phyloP scores from a whole-genome alignment of 768 basidiomycete genomes.

The Leccinum broughii region DNA sequence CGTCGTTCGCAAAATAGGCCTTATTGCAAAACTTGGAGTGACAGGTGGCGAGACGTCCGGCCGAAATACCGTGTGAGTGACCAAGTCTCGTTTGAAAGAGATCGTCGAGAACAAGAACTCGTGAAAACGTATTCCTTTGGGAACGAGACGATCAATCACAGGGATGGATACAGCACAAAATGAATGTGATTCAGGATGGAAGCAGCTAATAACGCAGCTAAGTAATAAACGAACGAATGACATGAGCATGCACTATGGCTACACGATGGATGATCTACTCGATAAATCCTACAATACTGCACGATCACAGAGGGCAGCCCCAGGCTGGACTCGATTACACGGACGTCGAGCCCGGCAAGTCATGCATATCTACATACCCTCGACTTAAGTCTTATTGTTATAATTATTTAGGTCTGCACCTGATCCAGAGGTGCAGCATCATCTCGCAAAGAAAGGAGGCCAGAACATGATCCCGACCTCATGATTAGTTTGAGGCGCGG shows the following conservation, averaged over 20 bases:
- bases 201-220: not conserved
- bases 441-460: no score
- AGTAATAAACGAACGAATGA: not conserved
- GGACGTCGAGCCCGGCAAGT: conserved; percentile 8
- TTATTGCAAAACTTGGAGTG: not conserved
- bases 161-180: not conserved
- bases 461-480: no score
- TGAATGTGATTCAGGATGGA: not conserved
- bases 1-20: no score
- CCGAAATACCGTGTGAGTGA: not conserved
- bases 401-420: conserved; percentile 1
- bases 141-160: not conserved
- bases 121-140: not conserved
- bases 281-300: not conserved
- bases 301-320: not conserved
- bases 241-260: conserved; percentile 6
- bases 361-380: not conserved
- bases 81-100: not conserved
- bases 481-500: conserved; percentile 13
- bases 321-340: conserved; percentile 5
- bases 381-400: not conserved
- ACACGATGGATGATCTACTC: conserved; percentile 5
- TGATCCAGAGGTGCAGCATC: conserved; percentile 9
- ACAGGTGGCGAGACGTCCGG: not conserved
- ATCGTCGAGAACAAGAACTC: not conserved